Conservation (phyloP, 164 flowering plant species). For the Piper longum region DNA sequence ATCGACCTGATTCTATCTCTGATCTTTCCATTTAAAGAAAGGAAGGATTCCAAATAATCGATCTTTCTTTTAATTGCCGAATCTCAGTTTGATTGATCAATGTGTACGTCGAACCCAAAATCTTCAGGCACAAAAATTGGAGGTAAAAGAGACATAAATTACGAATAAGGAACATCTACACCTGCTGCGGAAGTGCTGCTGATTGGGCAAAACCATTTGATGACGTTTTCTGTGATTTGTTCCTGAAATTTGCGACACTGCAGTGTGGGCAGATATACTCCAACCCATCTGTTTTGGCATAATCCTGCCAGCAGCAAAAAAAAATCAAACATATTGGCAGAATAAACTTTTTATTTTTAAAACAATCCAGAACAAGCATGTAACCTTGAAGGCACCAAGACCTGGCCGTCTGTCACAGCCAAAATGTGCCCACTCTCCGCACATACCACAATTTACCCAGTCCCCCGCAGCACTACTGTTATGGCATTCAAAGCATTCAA, state of each 20-base stretch:
- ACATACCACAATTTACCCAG: conserved; percentile 97
- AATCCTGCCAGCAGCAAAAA: conserved; percentile 47
- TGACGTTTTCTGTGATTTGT: conserved; percentile 46
- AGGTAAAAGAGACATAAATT: not conserved
- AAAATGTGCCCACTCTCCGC: conserved; percentile 99
- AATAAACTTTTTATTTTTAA: not conserved
- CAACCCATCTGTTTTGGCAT: conserved; percentile 96
- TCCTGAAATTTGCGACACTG: conserved; percentile 58
- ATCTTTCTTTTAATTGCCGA: too few species aligned
- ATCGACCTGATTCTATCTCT: too few species aligned
- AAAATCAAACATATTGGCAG: not conserved
- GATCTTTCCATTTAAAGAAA: too few species aligned
- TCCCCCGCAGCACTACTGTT: conserved; percentile 98
- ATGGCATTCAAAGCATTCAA: not conserved
- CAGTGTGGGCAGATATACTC: conserved; percentile 97
- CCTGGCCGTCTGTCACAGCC: conserved; percentile 97
- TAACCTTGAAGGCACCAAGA: conserved; percentile 95
- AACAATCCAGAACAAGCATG: not conserved
- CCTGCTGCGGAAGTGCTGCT: conserved; percentile 1
- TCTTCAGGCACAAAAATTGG: not conserved
- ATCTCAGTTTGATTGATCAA: too few species aligned
- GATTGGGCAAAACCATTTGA: conserved; percentile 44
- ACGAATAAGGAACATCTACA: conserved; percentile 5
- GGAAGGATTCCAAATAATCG: too few species aligned
- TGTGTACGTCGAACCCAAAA: too few species aligned